phyloP scores from a whole-genome alignment of 306 rosid species.

The Ziziphus jujuba region DNA sequence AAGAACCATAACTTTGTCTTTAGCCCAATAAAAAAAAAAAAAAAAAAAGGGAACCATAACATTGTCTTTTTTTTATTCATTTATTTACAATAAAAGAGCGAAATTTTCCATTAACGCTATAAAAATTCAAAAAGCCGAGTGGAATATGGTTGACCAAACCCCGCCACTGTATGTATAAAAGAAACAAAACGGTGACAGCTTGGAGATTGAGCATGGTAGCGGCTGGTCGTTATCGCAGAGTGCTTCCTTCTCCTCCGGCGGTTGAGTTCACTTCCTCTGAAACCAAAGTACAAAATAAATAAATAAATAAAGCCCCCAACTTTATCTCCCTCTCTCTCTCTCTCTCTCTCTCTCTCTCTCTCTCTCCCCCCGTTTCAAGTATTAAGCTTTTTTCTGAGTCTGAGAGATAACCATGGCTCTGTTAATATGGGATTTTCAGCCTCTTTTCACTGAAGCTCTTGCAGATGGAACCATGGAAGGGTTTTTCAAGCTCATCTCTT shows the following conservation, averaged over 20 bases:
- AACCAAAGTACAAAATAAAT: conserved; percentile 77
- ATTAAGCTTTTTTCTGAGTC: background rate
- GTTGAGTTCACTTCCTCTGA: conserved; percentile 75
- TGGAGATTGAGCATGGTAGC: conserved; percentile 46
- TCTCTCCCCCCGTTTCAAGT: too few relatives aligned
- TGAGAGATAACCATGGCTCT: background rate
- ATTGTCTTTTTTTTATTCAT: too few relatives aligned
- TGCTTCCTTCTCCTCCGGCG: conserved; percentile 88
- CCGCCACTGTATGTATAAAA: too few relatives aligned
- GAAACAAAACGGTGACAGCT: too few relatives aligned
- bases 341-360: background rate
- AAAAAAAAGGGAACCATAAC: too few relatives aligned
- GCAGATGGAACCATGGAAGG: conserved; percentile 73
- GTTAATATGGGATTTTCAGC: conserved; percentile 30
- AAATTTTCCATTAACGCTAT: too few relatives aligned
- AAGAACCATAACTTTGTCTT: too few relatives aligned
- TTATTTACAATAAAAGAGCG: too few relatives aligned
- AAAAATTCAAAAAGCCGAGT: too few relatives aligned
- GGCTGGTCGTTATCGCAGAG: conserved; percentile 86
- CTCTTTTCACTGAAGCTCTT: conserved; percentile 63
- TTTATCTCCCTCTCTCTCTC: background rate
- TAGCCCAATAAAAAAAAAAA: too few relatives aligned
- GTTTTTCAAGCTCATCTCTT: conserved; percentile 81
- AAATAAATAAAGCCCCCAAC: background rate
- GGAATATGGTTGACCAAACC: too few relatives aligned